These are phyloP conservation scores for Amanita pseudoporphyria DNA, from an alignment of 768 basidiomycete genomes.

Conservation along the genomic window DNA sequence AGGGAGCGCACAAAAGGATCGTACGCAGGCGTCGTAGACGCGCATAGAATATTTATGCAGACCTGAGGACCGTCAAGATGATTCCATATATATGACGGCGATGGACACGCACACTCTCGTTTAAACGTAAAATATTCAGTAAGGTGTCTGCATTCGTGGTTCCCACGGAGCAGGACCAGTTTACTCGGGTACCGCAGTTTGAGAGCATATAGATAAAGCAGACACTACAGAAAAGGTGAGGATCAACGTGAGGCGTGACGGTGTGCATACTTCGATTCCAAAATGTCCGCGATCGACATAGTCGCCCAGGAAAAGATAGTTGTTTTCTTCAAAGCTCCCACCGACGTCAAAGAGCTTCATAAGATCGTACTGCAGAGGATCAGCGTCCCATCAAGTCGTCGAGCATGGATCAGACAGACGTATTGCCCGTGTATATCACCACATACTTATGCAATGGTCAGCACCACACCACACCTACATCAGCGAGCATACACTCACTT, in stretches of 20 bases:
- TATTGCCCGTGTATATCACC: conserved; percentile 99
- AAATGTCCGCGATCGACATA: conserved; percentile 98
- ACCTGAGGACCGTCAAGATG: conserved; percentile 39
- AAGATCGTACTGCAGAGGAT: conserved; percentile 69
- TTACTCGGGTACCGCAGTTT: conserved; percentile 86
- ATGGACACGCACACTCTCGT: conserved; percentile 87
- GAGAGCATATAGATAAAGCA: conserved; percentile 87
- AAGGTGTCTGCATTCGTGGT: conserved; percentile 95
- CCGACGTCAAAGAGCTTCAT: conserved; percentile 98
- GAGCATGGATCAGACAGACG: conserved; percentile 31
- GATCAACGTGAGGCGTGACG: neutral
- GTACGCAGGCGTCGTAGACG: conserved; percentile 89
- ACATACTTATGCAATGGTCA: conserved; percentile 55
- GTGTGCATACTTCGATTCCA: conserved; percentile 41
- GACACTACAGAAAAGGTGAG: conserved; percentile 42
- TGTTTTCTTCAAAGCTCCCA: conserved; percentile 70
- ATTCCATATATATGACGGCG: no score
- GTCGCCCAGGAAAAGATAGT: conserved; percentile 92
- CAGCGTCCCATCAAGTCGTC: neutral
- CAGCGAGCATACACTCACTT: conserved; percentile 40
- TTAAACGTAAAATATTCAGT: conserved; percentile 99
- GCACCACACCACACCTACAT: neutral
- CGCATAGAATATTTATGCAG: conserved; percentile 81
- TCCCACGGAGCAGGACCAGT: conserved; percentile 81
- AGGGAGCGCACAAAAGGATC: conserved; percentile 85